Conservation (phyloP, 2,329 filamentous ascomycete genomes). For the Xylaria sp. region DNA sequence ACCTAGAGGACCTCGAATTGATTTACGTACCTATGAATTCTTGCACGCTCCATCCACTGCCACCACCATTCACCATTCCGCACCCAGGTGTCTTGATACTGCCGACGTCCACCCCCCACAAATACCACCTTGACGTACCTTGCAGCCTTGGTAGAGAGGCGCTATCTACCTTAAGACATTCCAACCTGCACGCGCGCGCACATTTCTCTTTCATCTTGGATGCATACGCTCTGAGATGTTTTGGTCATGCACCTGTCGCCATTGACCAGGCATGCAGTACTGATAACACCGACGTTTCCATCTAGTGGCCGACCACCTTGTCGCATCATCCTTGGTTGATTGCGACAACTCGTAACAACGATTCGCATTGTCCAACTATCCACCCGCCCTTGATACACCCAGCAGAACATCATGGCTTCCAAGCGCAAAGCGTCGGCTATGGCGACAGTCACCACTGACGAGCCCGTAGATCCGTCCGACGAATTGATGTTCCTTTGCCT, state of each 20-base stretch:
- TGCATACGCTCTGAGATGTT: background rate
- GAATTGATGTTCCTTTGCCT: constrained; percentile 93
- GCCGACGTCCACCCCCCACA: too few relatives aligned
- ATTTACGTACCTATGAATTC: background rate
- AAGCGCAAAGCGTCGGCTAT: constrained; percentile 87
- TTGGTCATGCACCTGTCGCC: background rate
- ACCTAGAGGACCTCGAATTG: background rate
- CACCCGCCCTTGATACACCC: background rate
- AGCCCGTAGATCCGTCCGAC: constrained; percentile 89
- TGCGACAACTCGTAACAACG: background rate
- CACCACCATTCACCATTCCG: too few relatives aligned
- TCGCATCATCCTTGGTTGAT: background rate
- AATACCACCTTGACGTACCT: too few relatives aligned
- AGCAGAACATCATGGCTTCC: constrained; percentile 74
- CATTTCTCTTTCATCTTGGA: background rate
- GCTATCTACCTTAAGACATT: too few relatives aligned
- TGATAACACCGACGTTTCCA: background rate
- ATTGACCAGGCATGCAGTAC: background rate
- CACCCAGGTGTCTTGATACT: too few relatives aligned
- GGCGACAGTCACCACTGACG: constrained; percentile 68
- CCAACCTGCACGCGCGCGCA: background rate
- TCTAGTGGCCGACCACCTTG: background rate
- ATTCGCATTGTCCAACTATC: background rate
- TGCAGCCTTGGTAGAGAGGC: too few relatives aligned
- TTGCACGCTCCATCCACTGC: background rate